phyloP scores from a whole-genome alignment of 345 rosid genomes.

The Bruguiera parviflora region DNA sequence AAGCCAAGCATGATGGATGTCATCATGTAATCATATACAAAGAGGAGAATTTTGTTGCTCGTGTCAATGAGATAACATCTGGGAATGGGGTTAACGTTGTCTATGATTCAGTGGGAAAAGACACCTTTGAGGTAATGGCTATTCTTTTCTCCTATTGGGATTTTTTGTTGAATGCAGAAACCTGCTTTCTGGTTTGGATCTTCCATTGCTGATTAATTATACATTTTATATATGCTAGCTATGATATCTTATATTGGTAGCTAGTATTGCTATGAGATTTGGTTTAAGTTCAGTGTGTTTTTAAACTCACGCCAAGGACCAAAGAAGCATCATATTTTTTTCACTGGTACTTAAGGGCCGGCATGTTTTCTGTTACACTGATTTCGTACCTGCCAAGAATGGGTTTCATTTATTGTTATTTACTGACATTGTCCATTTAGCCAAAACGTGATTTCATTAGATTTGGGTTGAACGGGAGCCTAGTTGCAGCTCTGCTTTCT shows the following conservation, averaged over 20 bases:
- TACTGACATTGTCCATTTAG: no score
- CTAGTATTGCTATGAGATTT: not conserved
- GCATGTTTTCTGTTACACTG: no score
- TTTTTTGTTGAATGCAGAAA: not conserved
- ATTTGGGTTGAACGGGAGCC: not conserved
- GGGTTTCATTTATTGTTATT: no score
- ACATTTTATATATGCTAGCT: not conserved
- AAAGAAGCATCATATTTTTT: no score
- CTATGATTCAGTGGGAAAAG: constrained; percentile 92
- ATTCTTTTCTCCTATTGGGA: not conserved
- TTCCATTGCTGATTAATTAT: not conserved
- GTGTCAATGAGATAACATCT: constrained; percentile 72
- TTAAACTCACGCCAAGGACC: no score
- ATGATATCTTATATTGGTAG: not conserved
- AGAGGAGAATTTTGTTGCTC: constrained; percentile 74
- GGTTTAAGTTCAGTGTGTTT: not conserved
- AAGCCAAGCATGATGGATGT: constrained; percentile 92
- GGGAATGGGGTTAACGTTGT: constrained; percentile 85
- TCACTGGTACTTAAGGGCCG: no score
- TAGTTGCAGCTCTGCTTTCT: not conserved
- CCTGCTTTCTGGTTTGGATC: not conserved
- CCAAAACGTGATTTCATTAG: not conserved
- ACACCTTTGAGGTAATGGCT: constrained; percentile 64
- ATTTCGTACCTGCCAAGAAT: no score
- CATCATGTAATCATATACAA: constrained; percentile 73